Conservation (phyloP, 2,329 filamentous ascomycete genomes). For the Diaporthe vexans region DNA sequence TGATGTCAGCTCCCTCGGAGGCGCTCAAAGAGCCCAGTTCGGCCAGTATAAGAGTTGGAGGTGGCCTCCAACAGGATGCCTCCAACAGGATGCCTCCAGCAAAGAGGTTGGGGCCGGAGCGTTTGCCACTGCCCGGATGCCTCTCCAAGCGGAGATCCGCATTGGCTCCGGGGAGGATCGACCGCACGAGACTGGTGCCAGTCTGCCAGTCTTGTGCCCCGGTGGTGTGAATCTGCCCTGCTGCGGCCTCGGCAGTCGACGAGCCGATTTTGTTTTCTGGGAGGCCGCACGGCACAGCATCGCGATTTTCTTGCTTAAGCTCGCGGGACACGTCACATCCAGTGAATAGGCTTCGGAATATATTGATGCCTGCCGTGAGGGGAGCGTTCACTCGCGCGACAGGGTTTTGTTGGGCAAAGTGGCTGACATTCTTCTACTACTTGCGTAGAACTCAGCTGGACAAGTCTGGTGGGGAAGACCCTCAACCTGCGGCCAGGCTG, state of each 20-base stretch:
- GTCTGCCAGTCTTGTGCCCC: neutral
- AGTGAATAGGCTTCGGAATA: slow-evolving; percentile 1
- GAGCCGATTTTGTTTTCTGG: slow-evolving; percentile 5
- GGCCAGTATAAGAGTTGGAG: neutral
- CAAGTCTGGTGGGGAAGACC: neutral
- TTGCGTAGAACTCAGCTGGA: neutral
- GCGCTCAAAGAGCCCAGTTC: neutral
- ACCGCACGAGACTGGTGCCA: neutral
- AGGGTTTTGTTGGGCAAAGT: slow-evolving; percentile 9
- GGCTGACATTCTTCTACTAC: neutral
- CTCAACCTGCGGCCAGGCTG: neutral
- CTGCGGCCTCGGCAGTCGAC: slow-evolving; percentile 15
- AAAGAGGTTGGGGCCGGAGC: neutral
- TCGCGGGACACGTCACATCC: slow-evolving; percentile 4
- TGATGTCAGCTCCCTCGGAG: slow-evolving; percentile 17
- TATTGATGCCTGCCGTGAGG: neutral
- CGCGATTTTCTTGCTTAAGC: neutral
- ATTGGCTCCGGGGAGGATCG: slow-evolving; percentile 22
- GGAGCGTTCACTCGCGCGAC: neutral
- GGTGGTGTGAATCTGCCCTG: neutral
- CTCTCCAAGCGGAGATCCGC: slow-evolving; percentile 19
- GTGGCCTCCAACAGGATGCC: neutral
- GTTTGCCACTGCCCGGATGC: slow-evolving; percentile 36
- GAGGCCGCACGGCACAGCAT: slow-evolving; percentile 16
- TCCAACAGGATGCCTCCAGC: neutral